Percentiles rank a stretch among this genome's conserved stretches.
phyloP scores from a whole-genome alignment of 495 filamentous ascomycete genomes.

The Mycothermus thermophilus region DNA sequence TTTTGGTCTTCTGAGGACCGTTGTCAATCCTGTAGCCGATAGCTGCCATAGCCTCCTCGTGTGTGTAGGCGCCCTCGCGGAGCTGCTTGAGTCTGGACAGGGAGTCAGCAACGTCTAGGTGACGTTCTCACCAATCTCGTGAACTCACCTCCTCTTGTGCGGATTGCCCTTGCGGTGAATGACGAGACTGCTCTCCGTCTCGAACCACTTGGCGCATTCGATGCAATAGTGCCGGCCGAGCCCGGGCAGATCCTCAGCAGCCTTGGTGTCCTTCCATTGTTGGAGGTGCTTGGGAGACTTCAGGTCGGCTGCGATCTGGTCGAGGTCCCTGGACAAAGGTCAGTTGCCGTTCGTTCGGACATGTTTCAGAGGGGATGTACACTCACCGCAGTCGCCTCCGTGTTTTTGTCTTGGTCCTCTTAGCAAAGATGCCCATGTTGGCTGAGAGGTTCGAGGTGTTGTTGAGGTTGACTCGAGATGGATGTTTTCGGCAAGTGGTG shows the following conservation, averaged over 20 bases:
- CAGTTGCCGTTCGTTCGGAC: not conserved
- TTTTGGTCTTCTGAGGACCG: constrained; percentile 12
- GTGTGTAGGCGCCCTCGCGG: constrained; percentile 68
- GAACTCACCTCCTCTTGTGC: constrained; percentile 71
- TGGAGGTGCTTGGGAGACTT: constrained; percentile 59
- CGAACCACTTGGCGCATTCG: constrained; percentile 95
- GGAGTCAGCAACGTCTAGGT: too few species aligned
- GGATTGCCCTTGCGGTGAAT: constrained; percentile 74
- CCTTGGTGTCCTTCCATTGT: constrained; percentile 63
- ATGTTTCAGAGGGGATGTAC: not conserved
- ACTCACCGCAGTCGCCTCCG: constrained; percentile 36
- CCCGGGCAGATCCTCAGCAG: constrained; percentile 72
- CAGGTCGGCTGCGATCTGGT: constrained; percentile 77
- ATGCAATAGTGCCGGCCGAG: constrained; percentile 74
- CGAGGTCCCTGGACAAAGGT: constrained; percentile 50
- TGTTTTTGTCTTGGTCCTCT: constrained; percentile 47
- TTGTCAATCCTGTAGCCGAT: constrained; percentile 37
- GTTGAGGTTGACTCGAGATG: too few species aligned
- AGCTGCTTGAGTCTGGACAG: constrained; percentile 64
- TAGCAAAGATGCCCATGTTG: constrained; percentile 38
- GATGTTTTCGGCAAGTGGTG: too few species aligned
- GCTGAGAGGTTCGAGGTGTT: not conserved
- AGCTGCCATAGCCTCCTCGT: constrained; percentile 73
- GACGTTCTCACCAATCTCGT: not conserved
- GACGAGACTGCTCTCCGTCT: constrained; percentile 63